Evolutionary conservation across 2,329 filamentous ascomycete species (phyloP), one percentile per base, ranked within the genome.

Genomic region (Claviceps sp.): DNA sequence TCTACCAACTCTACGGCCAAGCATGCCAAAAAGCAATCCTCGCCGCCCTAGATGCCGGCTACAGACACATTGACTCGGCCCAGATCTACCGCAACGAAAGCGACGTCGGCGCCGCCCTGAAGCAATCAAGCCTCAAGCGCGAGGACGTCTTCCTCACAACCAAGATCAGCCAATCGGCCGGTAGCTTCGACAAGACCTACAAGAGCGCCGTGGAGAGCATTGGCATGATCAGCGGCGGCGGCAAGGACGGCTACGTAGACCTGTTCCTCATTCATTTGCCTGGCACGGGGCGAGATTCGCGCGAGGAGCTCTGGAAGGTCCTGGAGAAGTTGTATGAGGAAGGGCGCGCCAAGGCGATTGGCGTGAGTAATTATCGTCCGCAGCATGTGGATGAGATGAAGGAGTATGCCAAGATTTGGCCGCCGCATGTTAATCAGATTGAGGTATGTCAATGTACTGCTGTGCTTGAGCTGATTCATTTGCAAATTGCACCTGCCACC

Each of bases 371-470:
- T 61, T 88, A 78, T 59, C 81, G 82, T 2, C 75, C 82, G 47
- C 72, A 75, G 44, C 80, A 86, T 61, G 77, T 88, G 24, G 78
- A 88, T 61, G 81, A 85, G 65, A 73, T 88, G 70, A 82, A 79
- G 64, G 63, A 65, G 30, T 83, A 79, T 63, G 82, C 82, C n/a
- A 76, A 74, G 47, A 67, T 78, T 2, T 86, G 77, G 76, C 84
- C 84, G 48, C 85, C 84, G n/a, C 76, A 79, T 46, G 81, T 85
- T 6, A 86, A 87, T 61, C 85, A 88, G 64, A 79, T 87, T 56
- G 82, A 86, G 75, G 82, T 84, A 63, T 63, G 72, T 44, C 18
- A 1, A 18, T n/a, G n/a, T 18, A 13, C 18, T 41, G n/a, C 20
- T 18, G 14, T 7, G 22, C 22, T 22, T 22, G 22, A 22, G 22